A percentile compares a stretch with the other conserved stretches of the same genome.
phyloP scores from a whole-genome alignment of 768 basidiomycete genomes.

The Boletus rufocinnamomeus region DNA sequence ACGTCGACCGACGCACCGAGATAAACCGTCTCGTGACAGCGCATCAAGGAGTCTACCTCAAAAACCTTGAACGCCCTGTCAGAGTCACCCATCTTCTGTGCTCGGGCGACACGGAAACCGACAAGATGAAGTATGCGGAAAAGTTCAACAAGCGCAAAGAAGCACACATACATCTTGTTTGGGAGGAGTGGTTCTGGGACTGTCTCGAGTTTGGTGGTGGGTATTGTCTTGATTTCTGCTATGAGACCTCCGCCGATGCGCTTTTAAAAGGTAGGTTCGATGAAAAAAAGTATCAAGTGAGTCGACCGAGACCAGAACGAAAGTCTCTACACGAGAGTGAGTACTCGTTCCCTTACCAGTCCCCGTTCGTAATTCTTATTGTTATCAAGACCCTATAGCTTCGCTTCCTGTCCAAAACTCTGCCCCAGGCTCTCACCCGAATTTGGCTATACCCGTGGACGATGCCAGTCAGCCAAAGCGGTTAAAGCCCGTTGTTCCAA shows the following conservation, averaged over 20 bases:
- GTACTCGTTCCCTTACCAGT: constrained; percentile 1
- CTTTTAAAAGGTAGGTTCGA: constrained; percentile 56
- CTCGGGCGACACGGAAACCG: constrained; percentile 60
- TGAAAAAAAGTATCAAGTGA: constrained; percentile 59
- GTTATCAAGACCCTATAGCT: constrained; percentile 13
- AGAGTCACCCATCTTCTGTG: constrained; percentile 86
- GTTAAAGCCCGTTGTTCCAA: constrained; percentile 14
- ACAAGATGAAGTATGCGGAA: constrained; percentile 79
- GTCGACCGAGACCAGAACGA: constrained; percentile 60
- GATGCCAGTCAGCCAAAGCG: constrained; percentile 23
- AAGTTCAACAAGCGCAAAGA: constrained; percentile 72
- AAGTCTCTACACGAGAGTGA: constrained; percentile 35
- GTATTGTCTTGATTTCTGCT: constrained; percentile 4
- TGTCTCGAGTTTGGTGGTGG: constrained; percentile 73
- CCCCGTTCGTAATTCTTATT: not conserved
- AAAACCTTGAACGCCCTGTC: constrained; percentile 75
- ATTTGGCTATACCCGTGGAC: constrained; percentile 15
- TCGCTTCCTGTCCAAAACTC: constrained; percentile 19
- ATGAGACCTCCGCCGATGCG: not conserved
- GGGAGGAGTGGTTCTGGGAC: constrained; percentile 99
- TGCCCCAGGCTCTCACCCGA: constrained; percentile 15
- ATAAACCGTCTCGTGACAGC: constrained; percentile 62
- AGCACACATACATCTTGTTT: constrained; percentile 75
- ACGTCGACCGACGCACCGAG: constrained; percentile 56
- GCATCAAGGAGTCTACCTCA: constrained; percentile 69